phyloP scores from a whole-genome alignment of 495 filamentous ascomycete genomes.

The Penicillium mononematosum region DNA sequence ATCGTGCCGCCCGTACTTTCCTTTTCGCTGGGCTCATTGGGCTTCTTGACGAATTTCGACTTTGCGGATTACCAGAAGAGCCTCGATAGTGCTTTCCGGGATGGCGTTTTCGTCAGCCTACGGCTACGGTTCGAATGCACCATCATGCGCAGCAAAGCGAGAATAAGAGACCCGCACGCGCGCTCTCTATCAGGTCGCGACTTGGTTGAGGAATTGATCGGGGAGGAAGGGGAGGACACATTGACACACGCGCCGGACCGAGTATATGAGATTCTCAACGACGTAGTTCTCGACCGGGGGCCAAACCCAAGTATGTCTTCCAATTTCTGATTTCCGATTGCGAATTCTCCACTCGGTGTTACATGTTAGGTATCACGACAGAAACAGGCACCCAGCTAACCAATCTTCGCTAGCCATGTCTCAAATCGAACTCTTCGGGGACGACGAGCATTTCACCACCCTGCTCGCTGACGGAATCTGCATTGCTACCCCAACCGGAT shows the following conservation, averaged over 20 bases:
- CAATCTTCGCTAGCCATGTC: slow-evolving; percentile 65
- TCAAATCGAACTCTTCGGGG: slow-evolving; percentile 85
- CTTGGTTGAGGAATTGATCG: slow-evolving; percentile 86
- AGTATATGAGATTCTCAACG: slow-evolving; percentile 87
- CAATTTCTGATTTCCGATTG: slow-evolving; percentile 14
- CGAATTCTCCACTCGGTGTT: neutral
- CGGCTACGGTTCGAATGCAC: slow-evolving; percentile 91
- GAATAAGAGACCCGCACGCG: slow-evolving; percentile 24
- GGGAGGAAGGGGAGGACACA: slow-evolving; percentile 75
- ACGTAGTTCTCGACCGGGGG: slow-evolving; percentile 85
- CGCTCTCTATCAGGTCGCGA: slow-evolving; percentile 48
- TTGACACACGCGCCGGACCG: slow-evolving; percentile 77
- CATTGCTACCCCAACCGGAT: slow-evolving; percentile 88
- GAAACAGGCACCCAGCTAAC: slow-evolving; percentile 22
- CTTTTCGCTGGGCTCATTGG: slow-evolving; percentile 87
- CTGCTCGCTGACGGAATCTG: slow-evolving; percentile 86
- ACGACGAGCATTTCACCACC: slow-evolving; percentile 90
- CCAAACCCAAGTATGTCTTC: slow-evolving; percentile 73
- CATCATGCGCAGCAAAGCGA: slow-evolving; percentile 76
- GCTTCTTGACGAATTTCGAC: slow-evolving; percentile 96
- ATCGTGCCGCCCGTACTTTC: slow-evolving; percentile 91
- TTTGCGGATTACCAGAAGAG: slow-evolving; percentile 71
- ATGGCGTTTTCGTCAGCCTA: slow-evolving; percentile 87
- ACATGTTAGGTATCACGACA: neutral
- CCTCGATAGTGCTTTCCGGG: slow-evolving; percentile 68